Evolutionary conservation across 768 basidiomycete species (phyloP), one percentile per base, ranked within the genome.

Genomic region (Rhizopogon vinicolor): DNA sequence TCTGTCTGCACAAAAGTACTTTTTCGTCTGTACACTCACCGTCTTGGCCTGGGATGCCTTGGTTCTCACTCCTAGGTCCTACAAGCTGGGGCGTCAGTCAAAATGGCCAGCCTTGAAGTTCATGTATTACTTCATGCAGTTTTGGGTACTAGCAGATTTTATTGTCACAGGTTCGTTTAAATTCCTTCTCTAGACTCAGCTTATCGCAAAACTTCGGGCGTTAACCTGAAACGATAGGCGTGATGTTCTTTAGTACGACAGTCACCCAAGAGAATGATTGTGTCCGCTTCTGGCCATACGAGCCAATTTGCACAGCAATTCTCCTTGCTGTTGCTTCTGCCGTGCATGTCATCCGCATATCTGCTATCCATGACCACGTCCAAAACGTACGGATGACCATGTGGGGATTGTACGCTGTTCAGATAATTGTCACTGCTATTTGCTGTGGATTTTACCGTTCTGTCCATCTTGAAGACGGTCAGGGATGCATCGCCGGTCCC

Each of bases 41-140:
- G 89, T 93, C 54, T 87, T 90, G 0, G 91, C 91, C 7, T 93
- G 91, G 91, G 91, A 93, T 63, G 85, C 90, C 37, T 83, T 93
- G 63, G 91, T 93, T 37, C 80, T 93, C 48, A 86, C 85, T 8
- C 91, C 91, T 0, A 75, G 91, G 53, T 84, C 86, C 45, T 92
- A 85, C 81, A 80, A 85, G 29, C 82, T 93, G 55, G 67, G 84
- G 58, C 82, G 79, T 61, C 73, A 78, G 10, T 71, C 73, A 46
- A 74, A 78, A 25, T 93, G 91, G 91, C 90, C 91, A 2, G 68
- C 79, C 1, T 82, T 93, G 66, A 93, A 93, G 70, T 68, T 84
- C 40, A 73, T 91, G 53, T 91, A 85, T 73, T 80, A 87, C 68
- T 83, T 93, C 66, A 68, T 93, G 49, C 75, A 89, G 29, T 14